These are phyloP conservation scores for Beauveria australis DNA, from an alignment of 2,329 filamentous ascomycete species.

Conservation along the genomic window DNA sequence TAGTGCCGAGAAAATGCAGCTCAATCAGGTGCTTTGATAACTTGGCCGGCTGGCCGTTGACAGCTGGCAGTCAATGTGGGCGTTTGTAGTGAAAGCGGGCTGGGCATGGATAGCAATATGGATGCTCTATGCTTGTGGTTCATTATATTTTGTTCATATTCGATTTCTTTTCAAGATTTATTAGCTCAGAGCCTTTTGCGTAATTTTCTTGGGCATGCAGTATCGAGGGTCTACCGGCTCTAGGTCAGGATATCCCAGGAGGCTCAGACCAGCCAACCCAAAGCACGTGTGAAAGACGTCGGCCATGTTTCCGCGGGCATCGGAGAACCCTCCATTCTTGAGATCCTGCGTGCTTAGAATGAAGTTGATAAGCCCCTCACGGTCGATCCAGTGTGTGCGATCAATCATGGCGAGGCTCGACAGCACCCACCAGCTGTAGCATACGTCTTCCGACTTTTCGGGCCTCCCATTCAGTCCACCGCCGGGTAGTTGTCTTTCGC, in stretches of 20 bases:
- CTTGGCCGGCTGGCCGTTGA: background rate
- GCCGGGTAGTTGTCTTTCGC: conserved; percentile 78
- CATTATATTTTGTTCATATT: background rate
- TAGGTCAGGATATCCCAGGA: conserved; percentile 69
- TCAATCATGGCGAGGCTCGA: conserved; percentile 86
- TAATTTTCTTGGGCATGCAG: conserved; percentile 65
- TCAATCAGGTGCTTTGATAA: too few relatives aligned
- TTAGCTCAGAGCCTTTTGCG: conserved; percentile 47
- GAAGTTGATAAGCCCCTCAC: conserved; percentile 66
- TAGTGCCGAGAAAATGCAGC: background rate
- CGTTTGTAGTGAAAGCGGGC: background rate
- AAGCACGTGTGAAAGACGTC: conserved; percentile 97
- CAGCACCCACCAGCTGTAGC: conserved; percentile 98
- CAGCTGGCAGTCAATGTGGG: background rate
- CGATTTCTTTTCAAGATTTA: background rate
- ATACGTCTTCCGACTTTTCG: conserved; percentile 93
- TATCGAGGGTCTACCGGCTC: conserved; percentile 82
- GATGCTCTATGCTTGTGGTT: background rate
- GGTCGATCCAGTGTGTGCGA: conserved; percentile 87
- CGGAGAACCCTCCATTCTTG: conserved; percentile 76
- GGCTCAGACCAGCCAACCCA: conserved; percentile 77
- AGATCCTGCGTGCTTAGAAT: conserved; percentile 85
- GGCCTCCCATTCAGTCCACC: conserved; percentile 91
- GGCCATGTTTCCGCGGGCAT: conserved; percentile 87
- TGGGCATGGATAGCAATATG: background rate